phyloP scores from a whole-genome alignment of 441 rosid species.

The Populus tomentosa region DNA sequence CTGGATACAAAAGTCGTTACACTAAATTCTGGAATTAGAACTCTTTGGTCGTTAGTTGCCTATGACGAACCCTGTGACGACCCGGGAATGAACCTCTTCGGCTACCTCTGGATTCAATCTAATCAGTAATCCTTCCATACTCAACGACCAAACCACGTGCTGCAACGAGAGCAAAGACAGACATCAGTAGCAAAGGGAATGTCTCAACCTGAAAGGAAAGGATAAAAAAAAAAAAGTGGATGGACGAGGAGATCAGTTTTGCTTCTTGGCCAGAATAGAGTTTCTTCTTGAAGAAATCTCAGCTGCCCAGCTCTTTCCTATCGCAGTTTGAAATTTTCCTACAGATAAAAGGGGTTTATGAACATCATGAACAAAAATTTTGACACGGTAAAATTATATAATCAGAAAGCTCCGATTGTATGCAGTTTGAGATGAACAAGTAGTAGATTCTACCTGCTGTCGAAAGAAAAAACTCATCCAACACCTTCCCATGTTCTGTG shows the following conservation, averaged over 20 bases:
- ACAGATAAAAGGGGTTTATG: slow-evolving; percentile 9
- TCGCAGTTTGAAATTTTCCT: slow-evolving; percentile 89
- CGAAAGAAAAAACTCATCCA: slow-evolving; percentile 84
- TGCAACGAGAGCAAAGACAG: not conserved
- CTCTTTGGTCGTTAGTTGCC: slow-evolving; percentile 4
- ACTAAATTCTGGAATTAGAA: slow-evolving; percentile 2
- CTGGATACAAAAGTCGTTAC: not conserved
- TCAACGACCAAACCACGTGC: not conserved
- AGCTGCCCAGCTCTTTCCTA: slow-evolving; percentile 87
- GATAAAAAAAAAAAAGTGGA: slow-evolving; percentile 13
- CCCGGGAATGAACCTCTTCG: not conserved
- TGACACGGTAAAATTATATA: not conserved
- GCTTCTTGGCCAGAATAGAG: slow-evolving; percentile 30
- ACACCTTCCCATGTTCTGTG: slow-evolving; percentile 79
- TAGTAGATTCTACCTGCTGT: slow-evolving; percentile 58
- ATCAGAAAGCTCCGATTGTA: not conserved
- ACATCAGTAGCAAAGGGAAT: not conserved
- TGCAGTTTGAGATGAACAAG: not conserved
- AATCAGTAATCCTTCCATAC: not conserved
- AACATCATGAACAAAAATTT: not conserved
- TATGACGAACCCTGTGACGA: not conserved
- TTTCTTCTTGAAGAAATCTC: slow-evolving; percentile 78
- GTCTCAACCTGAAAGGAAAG: not conserved
- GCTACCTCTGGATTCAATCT: not conserved
- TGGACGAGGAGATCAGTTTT: slow-evolving; percentile 23